Evolutionary conservation across 352 stramenopile genomes (phyloP).

Genomic region (Phytophthora hybrid): DNA sequence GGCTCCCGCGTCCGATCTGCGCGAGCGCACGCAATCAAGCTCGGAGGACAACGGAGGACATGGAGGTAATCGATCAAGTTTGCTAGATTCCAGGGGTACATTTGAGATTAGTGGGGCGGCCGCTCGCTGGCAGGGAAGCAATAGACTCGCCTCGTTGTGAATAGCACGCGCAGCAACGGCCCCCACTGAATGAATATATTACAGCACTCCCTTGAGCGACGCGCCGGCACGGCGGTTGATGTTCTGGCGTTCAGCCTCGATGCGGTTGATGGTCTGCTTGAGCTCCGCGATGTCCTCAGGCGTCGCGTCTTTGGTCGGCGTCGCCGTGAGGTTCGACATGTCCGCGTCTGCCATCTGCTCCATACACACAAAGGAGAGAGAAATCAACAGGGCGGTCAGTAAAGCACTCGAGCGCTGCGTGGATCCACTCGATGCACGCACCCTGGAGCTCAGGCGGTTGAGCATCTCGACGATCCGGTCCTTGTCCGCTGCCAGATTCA

Average conservation of each 20-base stretch:
- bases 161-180: conserved; percentile 16
- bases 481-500: conserved; percentile 68
- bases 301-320: conserved; percentile 79
- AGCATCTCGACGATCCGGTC: conserved; percentile 90
- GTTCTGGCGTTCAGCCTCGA: conserved; percentile 82
- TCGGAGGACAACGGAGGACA: conserved; percentile 8
- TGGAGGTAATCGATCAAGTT: conserved; percentile 24
- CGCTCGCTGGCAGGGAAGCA: conserved; percentile 11
- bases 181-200: conserved; percentile 42
- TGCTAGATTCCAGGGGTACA: conserved; percentile 37
- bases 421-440: conserved; percentile 30
- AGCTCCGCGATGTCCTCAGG: conserved; percentile 81
- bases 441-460: conserved; percentile 85
- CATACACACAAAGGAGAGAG: not conserved
- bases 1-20: not conserved
- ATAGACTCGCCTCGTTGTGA: conserved; percentile 3
- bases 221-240: conserved; percentile 80
- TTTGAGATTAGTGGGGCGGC: conserved; percentile 29
- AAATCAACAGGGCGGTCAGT: no score
- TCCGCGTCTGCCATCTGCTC: conserved; percentile 84
- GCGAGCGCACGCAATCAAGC: not conserved
- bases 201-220: conserved; percentile 83
- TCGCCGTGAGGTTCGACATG: conserved; percentile 88
- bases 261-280: conserved; percentile 78
- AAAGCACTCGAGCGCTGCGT: not conserved